Evolutionary conservation across 257 asterid species (phyloP), one percentile per base, ranked within the genome.

Genomic region (Scutellaria minor): DNA sequence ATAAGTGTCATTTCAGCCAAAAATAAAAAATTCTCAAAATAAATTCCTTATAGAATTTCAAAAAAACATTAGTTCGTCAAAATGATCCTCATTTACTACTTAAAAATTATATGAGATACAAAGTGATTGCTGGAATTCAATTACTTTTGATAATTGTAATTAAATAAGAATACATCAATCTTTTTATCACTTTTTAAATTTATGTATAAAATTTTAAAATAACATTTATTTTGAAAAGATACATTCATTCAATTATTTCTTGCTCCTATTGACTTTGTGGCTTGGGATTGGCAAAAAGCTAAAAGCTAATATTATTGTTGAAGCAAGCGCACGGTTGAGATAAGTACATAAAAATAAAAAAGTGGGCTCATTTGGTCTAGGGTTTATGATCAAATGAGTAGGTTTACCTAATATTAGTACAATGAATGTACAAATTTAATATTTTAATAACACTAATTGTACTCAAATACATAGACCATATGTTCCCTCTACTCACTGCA

Each of bases 401-500:
- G 82, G 81, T 80, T 61, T 74, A 79, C 87, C 84, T 79, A 83
- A 72, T 79, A 41, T 53, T 74, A 70, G 15, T 70, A 70, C 59
- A 27, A 20, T 20, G 22, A 40, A 24, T 55, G 41, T 54, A 62
- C 63, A 64, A 62, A 54, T 77, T 65, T 18, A 64, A 45, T 64
- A 53, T 39, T 66, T 72, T 6, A 72, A 11, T 60, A 67, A 31
- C 37, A 31, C 37, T 31, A 31, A 13, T 9, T 68, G 73, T 54
- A 39, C 41, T 68, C 73, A 13, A 20, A 69, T 31, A 31, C 37
- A 55, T 54, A 75, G 85, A 80, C 85, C 82, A 72, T 35, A 50
- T 83, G 88, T 83, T 54, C 82, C 88, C 83, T 72, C 9, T 13
- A 57, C 71, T 45, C 57, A 51, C 58, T 74, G 81, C 87, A 77